Evolutionary conservation across 306 rosid species (phyloP).

Genomic region (Sicyos baderoa): DNA sequence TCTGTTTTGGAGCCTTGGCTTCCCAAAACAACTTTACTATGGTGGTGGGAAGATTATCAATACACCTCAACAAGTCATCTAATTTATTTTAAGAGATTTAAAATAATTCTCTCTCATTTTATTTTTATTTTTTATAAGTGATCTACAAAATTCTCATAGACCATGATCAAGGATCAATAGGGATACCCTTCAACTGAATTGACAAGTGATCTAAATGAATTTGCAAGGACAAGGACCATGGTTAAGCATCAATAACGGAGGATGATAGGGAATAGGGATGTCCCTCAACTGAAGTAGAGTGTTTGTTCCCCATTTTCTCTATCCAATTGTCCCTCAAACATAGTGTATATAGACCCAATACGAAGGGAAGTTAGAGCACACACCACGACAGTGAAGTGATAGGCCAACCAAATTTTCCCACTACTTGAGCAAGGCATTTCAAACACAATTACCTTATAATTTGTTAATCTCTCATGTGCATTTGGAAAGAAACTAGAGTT

Average conservation of each 20-base stretch:
- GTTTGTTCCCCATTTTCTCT: not conserved
- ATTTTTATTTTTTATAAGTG: not conserved
- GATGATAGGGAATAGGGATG: not conserved
- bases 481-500: too few species aligned
- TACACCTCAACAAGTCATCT: not conserved
- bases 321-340: not conserved
- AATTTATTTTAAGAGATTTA: not conserved
- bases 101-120: not conserved
- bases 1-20: not conserved
- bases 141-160: not conserved
- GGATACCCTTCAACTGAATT: not conserved
- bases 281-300: not conserved
- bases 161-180: not conserved
- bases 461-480: too few species aligned
- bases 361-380: not conserved
- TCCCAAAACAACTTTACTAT: not conserved
- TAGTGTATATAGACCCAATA: not conserved
- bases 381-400: not conserved
- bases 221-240: not conserved
- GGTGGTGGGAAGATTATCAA: not conserved
- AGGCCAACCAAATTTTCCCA: not conserved
- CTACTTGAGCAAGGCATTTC: not conserved
- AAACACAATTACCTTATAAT: not conserved
- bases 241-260: constrained; percentile 8
- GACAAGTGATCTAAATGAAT: not conserved